Percentiles rank a stretch among this genome's conserved stretches.
Evolutionary conservation across 2,329 filamentous ascomycete species (phyloP).

Genomic region (Pseudogymnoascus pannorum): DNA sequence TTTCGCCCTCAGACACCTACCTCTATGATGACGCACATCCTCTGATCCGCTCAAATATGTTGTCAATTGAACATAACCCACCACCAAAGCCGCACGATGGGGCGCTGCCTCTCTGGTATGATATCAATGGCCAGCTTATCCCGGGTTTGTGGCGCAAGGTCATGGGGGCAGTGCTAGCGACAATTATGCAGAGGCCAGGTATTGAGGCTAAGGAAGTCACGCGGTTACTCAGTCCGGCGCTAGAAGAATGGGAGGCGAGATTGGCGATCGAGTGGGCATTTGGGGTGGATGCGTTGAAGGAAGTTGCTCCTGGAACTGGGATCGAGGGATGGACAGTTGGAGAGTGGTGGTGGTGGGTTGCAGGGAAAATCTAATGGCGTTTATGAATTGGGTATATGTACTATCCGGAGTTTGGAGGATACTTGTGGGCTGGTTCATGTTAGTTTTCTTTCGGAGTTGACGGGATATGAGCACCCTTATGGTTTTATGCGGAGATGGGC

Average conservation of each 20-base stretch:
- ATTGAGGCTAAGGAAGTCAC: constrained; percentile 46
- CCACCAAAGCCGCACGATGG: constrained; percentile 37
- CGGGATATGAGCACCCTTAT: background rate
- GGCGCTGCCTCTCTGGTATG: constrained; percentile 62
- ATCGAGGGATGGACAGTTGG: constrained; percentile 39
- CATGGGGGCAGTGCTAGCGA: constrained; percentile 54
- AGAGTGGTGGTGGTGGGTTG: constrained; percentile 63
- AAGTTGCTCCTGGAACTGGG: constrained; percentile 27
- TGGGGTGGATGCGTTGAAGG: constrained; percentile 42
- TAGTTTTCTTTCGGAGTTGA: background rate
- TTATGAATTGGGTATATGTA: background rate
- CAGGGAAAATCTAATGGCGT: constrained; percentile 27
- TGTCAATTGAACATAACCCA: background rate
- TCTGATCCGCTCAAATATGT: constrained; percentile 22
- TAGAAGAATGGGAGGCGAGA: constrained; percentile 57
- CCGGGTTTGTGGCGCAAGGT: constrained; percentile 56
- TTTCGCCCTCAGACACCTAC: constrained; percentile 52
- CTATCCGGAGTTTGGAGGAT: background rate
- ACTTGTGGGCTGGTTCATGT: background rate
- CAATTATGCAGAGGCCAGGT: constrained; percentile 55
- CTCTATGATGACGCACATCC: constrained; percentile 42
- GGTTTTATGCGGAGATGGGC: background rate
- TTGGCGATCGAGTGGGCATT: constrained; percentile 49
- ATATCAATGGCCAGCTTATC: constrained; percentile 56
- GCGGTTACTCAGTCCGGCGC: constrained; percentile 46